Conservation (phyloP, 164 flowering plant species). For the Liriodendron chinense region DNA sequence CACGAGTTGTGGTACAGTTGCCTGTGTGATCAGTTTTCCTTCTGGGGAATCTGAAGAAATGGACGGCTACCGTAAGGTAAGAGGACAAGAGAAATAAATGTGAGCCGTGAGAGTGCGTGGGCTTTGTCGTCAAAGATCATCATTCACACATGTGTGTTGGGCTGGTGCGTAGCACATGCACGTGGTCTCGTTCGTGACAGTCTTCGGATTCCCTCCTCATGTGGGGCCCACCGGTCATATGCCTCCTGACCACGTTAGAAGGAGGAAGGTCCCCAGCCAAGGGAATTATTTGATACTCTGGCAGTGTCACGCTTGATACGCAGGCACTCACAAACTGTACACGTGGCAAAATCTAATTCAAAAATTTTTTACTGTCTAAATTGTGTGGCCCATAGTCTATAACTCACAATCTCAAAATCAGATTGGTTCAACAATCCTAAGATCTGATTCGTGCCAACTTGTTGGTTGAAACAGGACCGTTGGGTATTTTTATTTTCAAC, state of each 20-base stretch:
- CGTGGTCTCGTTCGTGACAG: conserved; percentile 2
- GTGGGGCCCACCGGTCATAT: not conserved
- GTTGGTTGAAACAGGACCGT: too few relatives aligned
- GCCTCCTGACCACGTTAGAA: not conserved
- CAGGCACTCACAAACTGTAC: too few relatives aligned
- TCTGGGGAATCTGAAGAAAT: not conserved
- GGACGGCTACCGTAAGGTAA: not conserved
- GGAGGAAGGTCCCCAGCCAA: not conserved
- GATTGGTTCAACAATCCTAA: too few relatives aligned
- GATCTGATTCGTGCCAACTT: too few relatives aligned
- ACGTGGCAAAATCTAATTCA: too few relatives aligned
- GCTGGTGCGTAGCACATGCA: not conserved
- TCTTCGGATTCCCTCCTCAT: not conserved
- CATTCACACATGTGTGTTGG: conserved; percentile 1
- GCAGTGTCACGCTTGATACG: not conserved
- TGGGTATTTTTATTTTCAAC: too few relatives aligned
- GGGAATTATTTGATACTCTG: not conserved
- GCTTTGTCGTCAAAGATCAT: not conserved
- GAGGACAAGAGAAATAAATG: not conserved
- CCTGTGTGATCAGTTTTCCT: too few relatives aligned
- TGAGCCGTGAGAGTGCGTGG: not conserved
- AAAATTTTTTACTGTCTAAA: too few relatives aligned
- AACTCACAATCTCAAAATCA: too few relatives aligned
- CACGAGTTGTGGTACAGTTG: too few relatives aligned
- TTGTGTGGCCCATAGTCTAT: too few relatives aligned